Evolutionary conservation across 1,284 basidiomycete genomes (phyloP), one percentile per base, ranked within the genome.

Genomic region (Amylostereum areolatum): DNA sequence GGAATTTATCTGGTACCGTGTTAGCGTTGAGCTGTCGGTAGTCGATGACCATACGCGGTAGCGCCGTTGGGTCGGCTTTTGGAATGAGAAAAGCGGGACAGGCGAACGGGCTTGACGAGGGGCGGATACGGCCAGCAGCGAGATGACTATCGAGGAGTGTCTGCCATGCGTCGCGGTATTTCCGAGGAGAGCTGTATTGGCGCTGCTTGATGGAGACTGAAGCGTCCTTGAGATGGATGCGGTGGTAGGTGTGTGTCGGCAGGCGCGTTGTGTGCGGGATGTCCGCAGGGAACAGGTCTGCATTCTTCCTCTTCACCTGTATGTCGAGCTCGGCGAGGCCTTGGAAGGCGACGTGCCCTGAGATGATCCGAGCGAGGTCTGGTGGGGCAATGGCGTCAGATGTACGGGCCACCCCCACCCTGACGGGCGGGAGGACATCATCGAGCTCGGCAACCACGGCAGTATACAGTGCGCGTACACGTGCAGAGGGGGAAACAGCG

Each of bases 41-140:
- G 0, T 63, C 62, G 7, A 71, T 69, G 0, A 73, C 71, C 72
- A 69, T 72, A 0, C 66, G 57, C 0, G 70, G 69, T 0, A 65
- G 39, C 0, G 52, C 68, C 1, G 51, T 57, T 0, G 61, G 63
- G 47, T 73, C 70, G 0, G 61, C 35, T 47, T 75, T 75, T 0
- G 69, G 68, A 2, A 70, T 60, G 4, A 72, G 48, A 51, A 73
- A 72, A 0, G 67, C 59, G 0, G 69, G 70, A 0, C 66, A 71
- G 0, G 62, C 59, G 41, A 57, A 62, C 0, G 52, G 50, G 0
- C 61, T 64, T 1, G 50, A 51, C 1, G 66, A 68, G 0, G 59
- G 63, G 0, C 60, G 51, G 5, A 70, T 68, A 2, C 61, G 55
- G 0, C 68, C 67, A 0, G 62, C 59, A 0, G 59, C 60, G 1